A percentile compares a stretch with the other conserved stretches of the same genome.
phyloP scores from a whole-genome alignment of 2,329 filamentous ascomycete species.

The Paraconiothyrium sp. region DNA sequence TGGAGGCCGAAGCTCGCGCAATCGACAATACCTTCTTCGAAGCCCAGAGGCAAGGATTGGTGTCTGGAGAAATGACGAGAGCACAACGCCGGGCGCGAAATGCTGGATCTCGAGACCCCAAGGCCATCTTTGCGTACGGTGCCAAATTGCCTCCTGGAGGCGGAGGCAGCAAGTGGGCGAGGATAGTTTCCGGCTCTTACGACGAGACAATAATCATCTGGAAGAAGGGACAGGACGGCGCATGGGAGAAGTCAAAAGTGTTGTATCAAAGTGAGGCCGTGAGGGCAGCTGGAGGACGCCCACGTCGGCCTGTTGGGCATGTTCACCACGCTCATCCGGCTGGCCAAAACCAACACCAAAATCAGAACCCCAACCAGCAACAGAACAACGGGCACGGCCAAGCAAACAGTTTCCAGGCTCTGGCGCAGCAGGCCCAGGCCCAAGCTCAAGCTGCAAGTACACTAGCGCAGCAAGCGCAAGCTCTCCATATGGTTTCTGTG shows the following conservation, averaged over 20 bases:
- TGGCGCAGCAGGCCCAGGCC: conserved; percentile 49
- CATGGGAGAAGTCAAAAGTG: conserved; percentile 81
- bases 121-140: conserved; percentile 80
- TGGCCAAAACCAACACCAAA: conserved; percentile 29
- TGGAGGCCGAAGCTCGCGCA: conserved; percentile 75
- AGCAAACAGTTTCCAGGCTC: conserved; percentile 41
- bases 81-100: conserved; percentile 60
- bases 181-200: conserved; percentile 97
- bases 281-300: conserved; percentile 56
- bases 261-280: conserved; percentile 77
- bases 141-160: conserved; percentile 91
- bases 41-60: conserved; percentile 59
- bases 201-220: conserved; percentile 96
- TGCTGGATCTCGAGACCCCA: conserved; percentile 77
- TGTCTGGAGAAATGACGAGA: conserved; percentile 42
- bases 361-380: conserved; percentile 33
- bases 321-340: conserved; percentile 32
- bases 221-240: conserved; percentile 83
- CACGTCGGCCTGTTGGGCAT: conserved; percentile 37
- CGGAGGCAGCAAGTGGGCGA: conserved; percentile 85
- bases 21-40: conserved; percentile 78
- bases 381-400: conserved; percentile 19
- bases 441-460: conserved; percentile 47
- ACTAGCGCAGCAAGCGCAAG: conserved; percentile 47
- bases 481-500: conserved; percentile 43